These are phyloP conservation scores for Penicillium canariense DNA, from an alignment of 495 filamentous ascomycete genomes.

Conservation along the genomic window DNA sequence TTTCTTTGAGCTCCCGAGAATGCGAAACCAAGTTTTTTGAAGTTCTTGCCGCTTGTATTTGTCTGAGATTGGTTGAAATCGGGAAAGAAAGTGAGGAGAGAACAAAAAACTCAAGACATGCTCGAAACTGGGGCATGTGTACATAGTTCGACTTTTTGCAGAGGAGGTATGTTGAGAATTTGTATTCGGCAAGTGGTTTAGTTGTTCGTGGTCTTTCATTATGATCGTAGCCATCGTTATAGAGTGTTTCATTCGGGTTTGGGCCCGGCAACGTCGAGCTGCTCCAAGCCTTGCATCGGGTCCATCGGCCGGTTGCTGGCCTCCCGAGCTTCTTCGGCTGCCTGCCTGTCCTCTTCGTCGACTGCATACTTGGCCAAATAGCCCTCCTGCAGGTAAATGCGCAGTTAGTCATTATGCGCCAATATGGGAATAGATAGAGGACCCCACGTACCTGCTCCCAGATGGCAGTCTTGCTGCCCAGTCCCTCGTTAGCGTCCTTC, in stretches of 20 bases:
- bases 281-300: conserved; percentile 94
- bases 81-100: conserved; percentile 16
- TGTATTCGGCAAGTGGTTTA: conserved; percentile 33
- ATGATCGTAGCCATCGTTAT: conserved; percentile 23
- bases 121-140: conserved; percentile 35
- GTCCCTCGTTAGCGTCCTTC: conserved; percentile 79
- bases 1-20: conserved; percentile 34
- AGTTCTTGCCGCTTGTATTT: conserved; percentile 35
- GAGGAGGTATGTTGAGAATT: conserved; percentile 28
- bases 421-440: conserved; percentile 16
- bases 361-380: conserved; percentile 91
- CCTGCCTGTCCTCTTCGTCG: conserved; percentile 76
- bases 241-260: conserved; percentile 61
- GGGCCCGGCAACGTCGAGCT: conserved; percentile 89
- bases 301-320: conserved; percentile 61
- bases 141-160: conserved; percentile 40
- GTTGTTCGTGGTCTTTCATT: conserved; percentile 29
- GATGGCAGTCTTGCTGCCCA: conserved; percentile 92
- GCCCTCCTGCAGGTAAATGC: conserved; percentile 63
- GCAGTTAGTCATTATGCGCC: conserved; percentile 19
- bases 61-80: conserved; percentile 31
- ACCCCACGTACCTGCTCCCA: conserved; percentile 84
- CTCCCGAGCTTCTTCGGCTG: conserved; percentile 56
- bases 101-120: conserved; percentile 22
- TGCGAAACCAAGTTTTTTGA: conserved; percentile 31